Evolutionary conservation across 495 filamentous ascomycete species (phyloP).

Genomic region (Aspergillus incahuasiensis): DNA sequence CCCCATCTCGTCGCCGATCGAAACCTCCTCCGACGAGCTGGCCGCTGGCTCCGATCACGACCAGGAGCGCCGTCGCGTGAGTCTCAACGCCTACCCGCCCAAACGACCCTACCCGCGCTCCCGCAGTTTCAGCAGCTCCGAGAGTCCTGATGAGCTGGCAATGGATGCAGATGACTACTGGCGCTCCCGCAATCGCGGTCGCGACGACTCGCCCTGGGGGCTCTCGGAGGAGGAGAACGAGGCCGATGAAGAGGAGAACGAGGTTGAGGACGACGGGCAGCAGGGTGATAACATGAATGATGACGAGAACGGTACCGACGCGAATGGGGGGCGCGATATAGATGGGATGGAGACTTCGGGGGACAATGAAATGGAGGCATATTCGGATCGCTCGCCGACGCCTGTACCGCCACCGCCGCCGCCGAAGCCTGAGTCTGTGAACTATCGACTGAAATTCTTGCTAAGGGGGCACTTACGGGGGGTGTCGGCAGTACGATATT

Average conservation of each 20-base stretch:
- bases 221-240: slow-evolving; percentile 8
- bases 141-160: slow-evolving; percentile 45
- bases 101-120: slow-evolving; percentile 32
- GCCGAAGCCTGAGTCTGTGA: slow-evolving; percentile 44
- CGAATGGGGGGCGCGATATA: slow-evolving; percentile 4
- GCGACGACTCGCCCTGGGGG: slow-evolving; percentile 20
- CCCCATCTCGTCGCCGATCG: slow-evolving; percentile 31
- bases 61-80: slow-evolving; percentile 38
- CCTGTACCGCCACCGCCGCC: slow-evolving; percentile 37
- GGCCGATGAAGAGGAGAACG: not conserved
- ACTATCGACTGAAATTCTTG: slow-evolving; percentile 59
- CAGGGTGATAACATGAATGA: not conserved
- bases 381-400: slow-evolving; percentile 29
- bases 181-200: slow-evolving; percentile 31
- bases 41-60: slow-evolving; percentile 41
- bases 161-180: slow-evolving; percentile 40
- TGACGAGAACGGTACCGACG: slow-evolving; percentile 4
- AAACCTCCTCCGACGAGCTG: slow-evolving; percentile 52
- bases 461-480: slow-evolving; percentile 72
- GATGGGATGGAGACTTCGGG: slow-evolving; percentile 16
- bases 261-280: not conserved
- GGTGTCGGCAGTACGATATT: slow-evolving; percentile 84
- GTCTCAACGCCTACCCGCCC: slow-evolving; percentile 36
- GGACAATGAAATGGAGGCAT: slow-evolving; percentile 7
- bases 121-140: slow-evolving; percentile 31